These are phyloP conservation scores for Aspergillus ellipticus DNA, from an alignment of 495 filamentous ascomycete species.

Conservation along the genomic window DNA sequence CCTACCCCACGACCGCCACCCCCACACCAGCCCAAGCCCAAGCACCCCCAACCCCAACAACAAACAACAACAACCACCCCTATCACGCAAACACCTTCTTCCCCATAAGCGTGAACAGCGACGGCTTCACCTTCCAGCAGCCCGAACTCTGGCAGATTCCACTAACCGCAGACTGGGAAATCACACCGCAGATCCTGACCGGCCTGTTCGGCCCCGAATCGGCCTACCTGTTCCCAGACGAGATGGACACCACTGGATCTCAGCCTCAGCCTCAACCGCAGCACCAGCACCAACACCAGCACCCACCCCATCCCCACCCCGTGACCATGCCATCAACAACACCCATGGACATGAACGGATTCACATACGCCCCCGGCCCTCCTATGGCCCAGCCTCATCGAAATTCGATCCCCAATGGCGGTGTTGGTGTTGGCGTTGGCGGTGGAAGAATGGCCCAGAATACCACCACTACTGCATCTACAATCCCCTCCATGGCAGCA, in stretches of 20 bases:
- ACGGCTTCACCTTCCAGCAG: constrained; percentile 17
- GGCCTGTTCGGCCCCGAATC: constrained; percentile 26
- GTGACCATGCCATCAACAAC: background rate
- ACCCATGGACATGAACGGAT: no score
- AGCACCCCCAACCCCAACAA: constrained; percentile 8
- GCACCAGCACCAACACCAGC: background rate
- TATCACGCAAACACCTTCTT: constrained; percentile 18
- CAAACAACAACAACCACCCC: background rate
- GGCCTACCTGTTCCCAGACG: background rate
- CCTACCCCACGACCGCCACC: no score
- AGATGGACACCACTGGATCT: background rate
- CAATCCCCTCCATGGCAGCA: no score
- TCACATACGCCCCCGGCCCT: no score
- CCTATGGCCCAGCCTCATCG: no score
- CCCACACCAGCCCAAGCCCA: no score
- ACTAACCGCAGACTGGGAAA: constrained; percentile 35
- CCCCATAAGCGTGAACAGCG: constrained; percentile 21
- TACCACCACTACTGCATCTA: background rate
- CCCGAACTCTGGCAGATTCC: constrained; percentile 41
- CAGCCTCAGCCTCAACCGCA: background rate
- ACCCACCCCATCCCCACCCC: background rate
- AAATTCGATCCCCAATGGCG: no score
- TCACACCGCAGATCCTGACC: constrained; percentile 28
- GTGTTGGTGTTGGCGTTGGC: background rate
- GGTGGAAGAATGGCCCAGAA: background rate